phyloP scores from a whole-genome alignment of 345 rosid genomes.

The Turritis glabra region DNA sequence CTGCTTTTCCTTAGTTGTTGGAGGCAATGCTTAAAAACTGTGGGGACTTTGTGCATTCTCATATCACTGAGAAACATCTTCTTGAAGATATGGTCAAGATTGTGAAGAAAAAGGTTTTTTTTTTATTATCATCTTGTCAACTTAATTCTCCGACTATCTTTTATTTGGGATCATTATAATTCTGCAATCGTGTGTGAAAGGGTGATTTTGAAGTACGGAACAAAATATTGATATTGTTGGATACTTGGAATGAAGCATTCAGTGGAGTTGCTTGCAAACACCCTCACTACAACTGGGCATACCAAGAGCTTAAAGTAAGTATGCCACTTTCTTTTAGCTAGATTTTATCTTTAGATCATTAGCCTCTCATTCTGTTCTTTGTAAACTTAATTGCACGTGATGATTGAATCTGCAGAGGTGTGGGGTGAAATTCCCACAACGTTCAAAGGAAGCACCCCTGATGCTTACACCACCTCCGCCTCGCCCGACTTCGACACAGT shows the following conservation, averaged over 20 bases:
- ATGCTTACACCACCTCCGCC: slow-evolving; percentile 75
- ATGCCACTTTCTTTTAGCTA: neutral
- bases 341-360: no score
- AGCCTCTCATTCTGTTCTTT: neutral
- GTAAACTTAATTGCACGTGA: neutral
- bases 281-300: slow-evolving; percentile 89
- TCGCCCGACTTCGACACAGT: slow-evolving; percentile 22
- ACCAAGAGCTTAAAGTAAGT: slow-evolving; percentile 74
- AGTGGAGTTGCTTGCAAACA: slow-evolving; percentile 70
- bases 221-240: slow-evolving; percentile 74
- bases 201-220: slow-evolving; percentile 78
- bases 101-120: slow-evolving; percentile 70
- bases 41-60: slow-evolving; percentile 77
- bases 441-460: slow-evolving; percentile 66
- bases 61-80: slow-evolving; percentile 77
- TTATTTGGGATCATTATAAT: neutral
- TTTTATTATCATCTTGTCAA: neutral
- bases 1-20: slow-evolving; percentile 68
- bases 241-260: slow-evolving; percentile 97
- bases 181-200: slow-evolving; percentile 52
- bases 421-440: slow-evolving; percentile 77
- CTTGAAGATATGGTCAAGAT: slow-evolving; percentile 87
- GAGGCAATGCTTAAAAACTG: slow-evolving; percentile 98
- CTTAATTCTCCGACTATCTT: neutral
- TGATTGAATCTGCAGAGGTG: slow-evolving; percentile 50